A percentile compares a stretch with the other conserved stretches of the same genome.
Evolutionary conservation across 108 stramenopile species (phyloP).

Genomic region (Chaetoceros tenuissimus): DNA sequence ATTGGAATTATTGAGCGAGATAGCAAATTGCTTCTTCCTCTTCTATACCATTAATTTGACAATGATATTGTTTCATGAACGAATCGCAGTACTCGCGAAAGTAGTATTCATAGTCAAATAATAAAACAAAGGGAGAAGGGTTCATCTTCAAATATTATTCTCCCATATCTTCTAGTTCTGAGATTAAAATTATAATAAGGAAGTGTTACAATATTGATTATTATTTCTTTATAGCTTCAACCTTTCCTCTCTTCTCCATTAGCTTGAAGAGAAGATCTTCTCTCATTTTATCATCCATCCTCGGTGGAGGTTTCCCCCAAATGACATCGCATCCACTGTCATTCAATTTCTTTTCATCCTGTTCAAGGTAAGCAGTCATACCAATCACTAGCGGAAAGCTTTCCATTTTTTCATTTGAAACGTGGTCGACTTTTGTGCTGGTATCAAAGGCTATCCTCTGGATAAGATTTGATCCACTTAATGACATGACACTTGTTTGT

Average conservation of each 20-base stretch:
- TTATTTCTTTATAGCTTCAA: too few relatives aligned
- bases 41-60: too few relatives aligned
- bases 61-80: too few relatives aligned
- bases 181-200: too few relatives aligned
- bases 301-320: slow-evolving; percentile 61
- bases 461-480: slow-evolving; percentile 23
- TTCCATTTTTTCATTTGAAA: slow-evolving; percentile 3
- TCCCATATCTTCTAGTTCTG: too few relatives aligned
- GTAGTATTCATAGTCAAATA: too few relatives aligned
- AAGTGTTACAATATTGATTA: too few relatives aligned
- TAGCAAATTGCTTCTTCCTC: too few relatives aligned
- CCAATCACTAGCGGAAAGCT: slow-evolving; percentile 45
- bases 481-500: slow-evolving; percentile 4
- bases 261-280: slow-evolving; percentile 31
- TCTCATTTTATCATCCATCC: slow-evolving; percentile 32
- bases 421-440: slow-evolving; percentile 15
- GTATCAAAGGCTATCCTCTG: slow-evolving; percentile 19
- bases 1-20: too few relatives aligned
- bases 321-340: slow-evolving; percentile 49
- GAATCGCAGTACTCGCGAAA: too few relatives aligned
- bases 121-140: too few relatives aligned
- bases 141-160: too few relatives aligned
- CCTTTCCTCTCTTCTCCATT: slow-evolving; percentile 41
- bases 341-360: slow-evolving; percentile 22
- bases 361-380: slow-evolving; percentile 31